Conservation (phyloP, 495 filamentous ascomycete genomes). For the Penicillium verhagenii region DNA sequence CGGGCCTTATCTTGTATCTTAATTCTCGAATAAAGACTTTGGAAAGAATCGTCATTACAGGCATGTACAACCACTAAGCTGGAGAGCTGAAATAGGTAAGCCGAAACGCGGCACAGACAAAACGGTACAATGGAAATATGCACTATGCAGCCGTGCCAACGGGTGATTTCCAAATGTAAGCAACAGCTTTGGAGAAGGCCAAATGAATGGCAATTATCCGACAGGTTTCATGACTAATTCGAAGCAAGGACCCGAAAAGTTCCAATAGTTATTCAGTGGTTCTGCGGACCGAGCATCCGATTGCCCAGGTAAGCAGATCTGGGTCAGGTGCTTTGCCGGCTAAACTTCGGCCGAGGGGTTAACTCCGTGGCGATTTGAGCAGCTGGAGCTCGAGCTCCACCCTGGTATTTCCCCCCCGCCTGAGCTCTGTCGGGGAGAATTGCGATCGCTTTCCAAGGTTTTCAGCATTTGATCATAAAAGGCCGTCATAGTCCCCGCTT, state of each 20-base stretch:
- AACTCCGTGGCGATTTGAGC: slow-evolving; percentile 23
- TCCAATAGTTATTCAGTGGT: neutral
- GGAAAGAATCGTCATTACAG: no score
- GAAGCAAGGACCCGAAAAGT: no score
- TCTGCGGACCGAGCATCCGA: neutral
- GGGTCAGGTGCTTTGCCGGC: slow-evolving; percentile 6
- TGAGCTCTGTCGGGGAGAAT: neutral
- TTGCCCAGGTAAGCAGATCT: no score
- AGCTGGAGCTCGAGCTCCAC: neutral
- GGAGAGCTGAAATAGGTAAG: no score
- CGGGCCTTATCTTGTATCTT: neutral
- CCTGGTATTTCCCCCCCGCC: neutral
- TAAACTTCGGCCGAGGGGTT: slow-evolving; percentile 23
- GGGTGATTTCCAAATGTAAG: no score
- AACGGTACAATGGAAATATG: neutral
- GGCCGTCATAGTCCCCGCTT: neutral
- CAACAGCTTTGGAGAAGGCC: no score
- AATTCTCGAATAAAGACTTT: neutral
- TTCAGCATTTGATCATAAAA: neutral
- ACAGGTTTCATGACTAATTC: no score
- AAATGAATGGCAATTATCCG: no score
- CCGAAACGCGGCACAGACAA: no score
- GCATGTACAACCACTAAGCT: no score
- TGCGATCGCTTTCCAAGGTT: neutral
- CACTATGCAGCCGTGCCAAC: no score